A percentile compares a stretch with the other conserved stretches of the same genome.
phyloP scores from a whole-genome alignment of 768 basidiomycete genomes.

The Pleurotus giganteus region DNA sequence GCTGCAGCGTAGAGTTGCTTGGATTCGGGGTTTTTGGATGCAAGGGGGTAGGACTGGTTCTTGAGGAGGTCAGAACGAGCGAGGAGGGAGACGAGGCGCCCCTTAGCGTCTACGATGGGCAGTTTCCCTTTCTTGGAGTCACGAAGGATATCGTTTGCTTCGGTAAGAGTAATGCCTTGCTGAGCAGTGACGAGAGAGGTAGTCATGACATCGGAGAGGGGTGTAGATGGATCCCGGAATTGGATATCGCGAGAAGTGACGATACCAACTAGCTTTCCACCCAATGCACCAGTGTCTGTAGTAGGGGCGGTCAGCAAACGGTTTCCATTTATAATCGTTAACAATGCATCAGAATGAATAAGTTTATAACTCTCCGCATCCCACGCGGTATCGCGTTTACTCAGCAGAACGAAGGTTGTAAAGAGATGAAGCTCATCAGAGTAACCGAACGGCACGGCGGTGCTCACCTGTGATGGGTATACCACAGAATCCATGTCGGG shows the following conservation, averaged over 20 bases:
- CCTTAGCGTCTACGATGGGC: conserved; percentile 70
- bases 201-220: conserved; percentile 88
- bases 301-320: conserved; percentile 20
- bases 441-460: conserved; percentile 11
- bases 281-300: conserved; percentile 80
- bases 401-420: conserved; percentile 92
- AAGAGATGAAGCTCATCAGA: conserved; percentile 47
- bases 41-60: conserved; percentile 94
- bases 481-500: conserved; percentile 88
- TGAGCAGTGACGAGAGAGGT: conserved; percentile 81
- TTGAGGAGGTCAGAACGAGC: conserved; percentile 97
- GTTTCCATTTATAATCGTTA: conserved; percentile 7
- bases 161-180: conserved; percentile 83
- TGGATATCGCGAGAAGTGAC: conserved; percentile 96
- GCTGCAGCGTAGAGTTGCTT: conserved; percentile 98
- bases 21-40: conserved; percentile 84
- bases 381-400: conserved; percentile 70
- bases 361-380: conserved; percentile 55
- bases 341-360: conserved; percentile 34
- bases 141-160: conserved; percentile 93
- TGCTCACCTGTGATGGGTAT: conserved; percentile 94
- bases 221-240: conserved; percentile 68
- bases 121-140: conserved; percentile 98
- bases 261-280: conserved; percentile 93
- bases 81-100: conserved; percentile 77